Evolutionary conservation across 257 asterid genomes (phyloP), one percentile per base, ranked within the genome.

Genomic region (Solanum ossicruentum): DNA sequence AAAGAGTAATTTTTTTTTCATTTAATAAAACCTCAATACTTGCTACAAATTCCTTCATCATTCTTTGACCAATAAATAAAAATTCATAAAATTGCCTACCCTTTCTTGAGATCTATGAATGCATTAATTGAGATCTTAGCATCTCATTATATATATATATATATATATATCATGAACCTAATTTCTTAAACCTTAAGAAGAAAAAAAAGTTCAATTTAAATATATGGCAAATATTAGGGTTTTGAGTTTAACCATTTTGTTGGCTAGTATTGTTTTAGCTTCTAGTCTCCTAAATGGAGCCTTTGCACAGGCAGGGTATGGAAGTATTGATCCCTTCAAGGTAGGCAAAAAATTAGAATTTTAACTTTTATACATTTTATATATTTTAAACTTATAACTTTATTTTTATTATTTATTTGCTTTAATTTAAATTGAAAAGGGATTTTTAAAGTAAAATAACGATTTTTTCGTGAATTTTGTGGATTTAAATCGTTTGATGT

Each of bases 301-400:
- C 6, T 77, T 77, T 51, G 82, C 61, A 75, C 81, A 73, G 39
- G 57, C 58, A n/a, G 81, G 43, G 43, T 21, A 75, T 6, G 81
- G 81, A 26, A 4, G 10, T 45, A 11, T 72, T n/a, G 39, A 47
- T 12, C 18, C 39, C 21, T 75, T 21, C 0, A 3, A 47, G 57
- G 58, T 72, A 43, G 0, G 6, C 4, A 8, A 5, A 0, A 0
- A 72, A n/a, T n/a, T 3, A 43, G 0, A 0, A n/a, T 6, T 6
- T 43, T 72, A 71, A 18, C 0, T 2, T 71, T 71, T 3, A 43
- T 71, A 12, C 20, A 58, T 1, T 36, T 36, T 36, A 32, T 32
- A 32, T 32, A 32, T 32, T 32, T 32, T 32, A 32, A 69, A 36
- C 0, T 36, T 36, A 67, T 15, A 16, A 7, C 0, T 66, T 13